Conservation (phyloP, 768 basidiomycete genomes). For the Russula vinacea region DNA sequence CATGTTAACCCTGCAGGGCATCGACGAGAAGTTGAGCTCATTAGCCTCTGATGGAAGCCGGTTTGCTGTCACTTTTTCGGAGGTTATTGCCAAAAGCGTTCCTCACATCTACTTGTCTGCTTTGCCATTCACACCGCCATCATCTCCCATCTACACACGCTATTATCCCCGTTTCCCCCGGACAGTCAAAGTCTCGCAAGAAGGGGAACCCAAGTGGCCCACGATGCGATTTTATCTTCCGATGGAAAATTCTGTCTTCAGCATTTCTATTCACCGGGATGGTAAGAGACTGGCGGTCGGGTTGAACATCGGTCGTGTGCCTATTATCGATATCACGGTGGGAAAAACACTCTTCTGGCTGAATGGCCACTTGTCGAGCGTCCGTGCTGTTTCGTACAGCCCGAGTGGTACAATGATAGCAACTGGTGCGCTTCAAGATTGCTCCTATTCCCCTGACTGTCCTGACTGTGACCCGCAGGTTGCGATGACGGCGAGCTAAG, state of each 20-base stretch:
- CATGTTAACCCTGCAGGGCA: not conserved
- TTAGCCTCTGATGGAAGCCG: slow-evolving; percentile 20
- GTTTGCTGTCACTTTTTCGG: slow-evolving; percentile 17
- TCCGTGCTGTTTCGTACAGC: slow-evolving; percentile 9
- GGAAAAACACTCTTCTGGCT: slow-evolving; percentile 10
- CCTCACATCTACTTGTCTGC: slow-evolving; percentile 26
- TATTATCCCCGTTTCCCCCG: slow-evolving; percentile 18
- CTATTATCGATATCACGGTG: not conserved
- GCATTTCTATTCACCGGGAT: slow-evolving; percentile 31
- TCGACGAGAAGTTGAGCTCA: slow-evolving; percentile 10
- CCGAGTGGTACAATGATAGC: slow-evolving; percentile 21
- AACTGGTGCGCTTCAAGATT: slow-evolving; percentile 3
- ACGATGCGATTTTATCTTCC: slow-evolving; percentile 25
- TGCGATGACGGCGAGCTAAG: slow-evolving; percentile 28
- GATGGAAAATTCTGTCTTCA: not conserved
- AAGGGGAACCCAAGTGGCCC: slow-evolving; percentile 25
- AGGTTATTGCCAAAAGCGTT: slow-evolving; percentile 16
- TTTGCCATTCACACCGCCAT: slow-evolving; percentile 18
- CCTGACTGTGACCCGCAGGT: not conserved
- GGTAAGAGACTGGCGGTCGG: slow-evolving; percentile 23
- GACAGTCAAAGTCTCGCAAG: slow-evolving; percentile 4
- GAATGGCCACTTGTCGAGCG: not conserved
- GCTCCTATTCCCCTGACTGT: not conserved
- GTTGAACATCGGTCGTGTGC: not conserved
- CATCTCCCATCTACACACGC: slow-evolving; percentile 14